Percentiles rank a stretch among this genome's conserved stretches.
Evolutionary conservation across 2,329 filamentous ascomycete genomes (phyloP).

Genomic region (Cylindrodendrum hubeiense): DNA sequence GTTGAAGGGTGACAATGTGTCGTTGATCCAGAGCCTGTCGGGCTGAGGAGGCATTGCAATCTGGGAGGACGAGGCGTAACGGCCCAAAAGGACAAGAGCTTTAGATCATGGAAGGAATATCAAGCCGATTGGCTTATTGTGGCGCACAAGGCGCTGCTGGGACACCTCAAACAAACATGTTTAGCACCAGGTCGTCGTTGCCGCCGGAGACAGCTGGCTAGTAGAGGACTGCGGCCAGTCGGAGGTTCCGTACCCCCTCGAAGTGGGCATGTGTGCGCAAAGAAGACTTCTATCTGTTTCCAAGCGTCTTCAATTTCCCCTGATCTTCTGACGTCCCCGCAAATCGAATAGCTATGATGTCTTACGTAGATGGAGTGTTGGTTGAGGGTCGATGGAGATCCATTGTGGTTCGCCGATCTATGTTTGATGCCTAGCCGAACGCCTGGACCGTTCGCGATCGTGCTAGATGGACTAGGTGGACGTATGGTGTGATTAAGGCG

Average conservation of each 20-base stretch:
- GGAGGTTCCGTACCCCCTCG: slow-evolving; percentile 1
- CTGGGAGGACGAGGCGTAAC: slow-evolving; percentile 10
- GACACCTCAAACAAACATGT: slow-evolving; percentile 16
- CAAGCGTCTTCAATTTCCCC: background rate
- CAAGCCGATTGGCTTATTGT: slow-evolving; percentile 12
- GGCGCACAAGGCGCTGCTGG: slow-evolving; percentile 15
- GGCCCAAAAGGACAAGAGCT: slow-evolving; percentile 15
- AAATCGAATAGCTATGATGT: background rate
- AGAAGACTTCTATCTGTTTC: slow-evolving; percentile 7
- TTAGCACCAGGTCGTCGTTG: slow-evolving; percentile 20
- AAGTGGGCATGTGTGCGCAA: slow-evolving; percentile 15
- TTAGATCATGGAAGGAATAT: slow-evolving; percentile 15
- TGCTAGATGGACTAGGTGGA: background rate
- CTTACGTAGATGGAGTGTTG: background rate
- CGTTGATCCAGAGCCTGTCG: slow-evolving; percentile 75
- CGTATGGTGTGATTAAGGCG: background rate
- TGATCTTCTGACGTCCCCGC: background rate
- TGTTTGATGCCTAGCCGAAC: background rate
- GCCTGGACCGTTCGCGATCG: background rate
- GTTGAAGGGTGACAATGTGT: slow-evolving; percentile 90
- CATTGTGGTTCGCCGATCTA: background rate
- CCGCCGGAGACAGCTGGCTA: slow-evolving; percentile 8
- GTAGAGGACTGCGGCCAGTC: slow-evolving; percentile 3
- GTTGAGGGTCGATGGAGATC: background rate
- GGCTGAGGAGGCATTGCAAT: slow-evolving; percentile 35